Percentiles rank a stretch among this genome's conserved stretches.
Evolutionary conservation across 768 basidiomycete species (phyloP).

Genomic region (Suillus brevipes): DNA sequence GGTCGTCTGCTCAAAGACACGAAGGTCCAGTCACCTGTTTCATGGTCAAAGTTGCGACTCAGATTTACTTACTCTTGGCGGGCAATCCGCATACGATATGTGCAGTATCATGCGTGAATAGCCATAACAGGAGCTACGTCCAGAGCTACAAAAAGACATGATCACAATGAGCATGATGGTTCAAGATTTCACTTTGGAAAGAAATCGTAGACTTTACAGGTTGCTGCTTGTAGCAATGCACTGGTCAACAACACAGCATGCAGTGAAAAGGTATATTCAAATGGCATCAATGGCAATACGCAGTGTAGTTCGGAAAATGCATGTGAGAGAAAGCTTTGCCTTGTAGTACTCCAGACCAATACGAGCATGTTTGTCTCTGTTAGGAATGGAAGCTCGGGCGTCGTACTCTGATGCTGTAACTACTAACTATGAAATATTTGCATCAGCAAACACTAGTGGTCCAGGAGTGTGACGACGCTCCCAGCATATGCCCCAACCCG

Average conservation of each 20-base stretch:
- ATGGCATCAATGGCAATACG: not conserved
- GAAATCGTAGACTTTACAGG: not conserved
- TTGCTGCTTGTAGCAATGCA: not conserved
- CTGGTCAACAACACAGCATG: not conserved
- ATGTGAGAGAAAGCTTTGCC: too few species aligned
- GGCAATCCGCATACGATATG: not conserved
- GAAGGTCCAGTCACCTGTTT: not conserved
- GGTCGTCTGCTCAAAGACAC: not conserved
- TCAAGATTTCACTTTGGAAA: not conserved
- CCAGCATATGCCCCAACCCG: too few species aligned
- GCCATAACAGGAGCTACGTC: not conserved
- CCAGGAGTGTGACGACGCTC: too few species aligned
- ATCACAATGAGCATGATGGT: not conserved
- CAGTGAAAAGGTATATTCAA: not conserved
- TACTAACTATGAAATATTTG: too few species aligned
- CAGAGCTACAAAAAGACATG: not conserved
- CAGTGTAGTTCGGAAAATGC: not conserved
- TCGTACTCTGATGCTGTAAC: too few species aligned
- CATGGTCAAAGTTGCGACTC: not conserved
- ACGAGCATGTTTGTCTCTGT: not conserved
- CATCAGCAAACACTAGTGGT: too few species aligned
- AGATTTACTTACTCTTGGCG: not conserved
- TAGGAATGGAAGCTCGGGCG: not conserved
- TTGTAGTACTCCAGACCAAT: too few species aligned
- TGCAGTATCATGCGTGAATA: not conserved